These are phyloP conservation scores for Phytophthora pinifolia DNA, from an alignment of 352 stramenopile species.

Conservation along the genomic window DNA sequence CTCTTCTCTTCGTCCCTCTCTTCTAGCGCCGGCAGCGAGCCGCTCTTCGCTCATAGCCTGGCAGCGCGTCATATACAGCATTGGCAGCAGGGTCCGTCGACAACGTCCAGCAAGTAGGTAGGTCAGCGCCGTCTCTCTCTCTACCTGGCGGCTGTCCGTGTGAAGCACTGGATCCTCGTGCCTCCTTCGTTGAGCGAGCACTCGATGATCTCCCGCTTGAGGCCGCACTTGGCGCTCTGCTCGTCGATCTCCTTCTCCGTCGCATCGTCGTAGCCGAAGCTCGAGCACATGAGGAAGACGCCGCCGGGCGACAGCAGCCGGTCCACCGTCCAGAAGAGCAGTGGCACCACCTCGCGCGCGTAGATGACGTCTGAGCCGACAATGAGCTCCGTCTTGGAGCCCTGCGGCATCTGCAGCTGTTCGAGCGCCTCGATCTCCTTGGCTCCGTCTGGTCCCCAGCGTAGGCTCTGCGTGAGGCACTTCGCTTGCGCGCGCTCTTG, in stretches of 20 bases:
- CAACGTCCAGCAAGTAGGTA: constrained; percentile 2
- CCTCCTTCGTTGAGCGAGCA: constrained; percentile 42
- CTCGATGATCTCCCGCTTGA: constrained; percentile 50
- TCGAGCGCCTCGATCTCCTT: constrained; percentile 58
- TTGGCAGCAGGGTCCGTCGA: constrained; percentile 26
- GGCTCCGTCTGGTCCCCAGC: constrained; percentile 59
- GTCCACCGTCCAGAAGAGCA: constrained; percentile 82
- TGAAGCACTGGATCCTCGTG: constrained; percentile 64
- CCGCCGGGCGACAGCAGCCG: constrained; percentile 36
- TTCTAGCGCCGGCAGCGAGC: constrained; percentile 23
- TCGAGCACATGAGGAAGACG: constrained; percentile 78
- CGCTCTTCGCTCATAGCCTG: constrained; percentile 23
- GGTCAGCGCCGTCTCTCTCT: neutral
- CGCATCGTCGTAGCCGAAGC: constrained; percentile 68
- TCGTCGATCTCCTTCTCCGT: constrained; percentile 69
- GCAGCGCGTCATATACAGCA: constrained; percentile 30
- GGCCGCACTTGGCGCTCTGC: constrained; percentile 47
- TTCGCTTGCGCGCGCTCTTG: constrained; percentile 52
- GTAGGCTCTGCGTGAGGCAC: constrained; percentile 63
- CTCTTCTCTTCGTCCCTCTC: constrained; percentile 6
- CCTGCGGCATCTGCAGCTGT: constrained; percentile 18
- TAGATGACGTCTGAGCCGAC: constrained; percentile 84
- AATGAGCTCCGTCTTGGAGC: constrained; percentile 46
- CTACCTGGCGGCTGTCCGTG: constrained; percentile 31
- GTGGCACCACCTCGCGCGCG: constrained; percentile 56